Evolutionary conservation across 2,329 filamentous ascomycete species (phyloP).

Genomic region (Sporothrix globosa): DNA sequence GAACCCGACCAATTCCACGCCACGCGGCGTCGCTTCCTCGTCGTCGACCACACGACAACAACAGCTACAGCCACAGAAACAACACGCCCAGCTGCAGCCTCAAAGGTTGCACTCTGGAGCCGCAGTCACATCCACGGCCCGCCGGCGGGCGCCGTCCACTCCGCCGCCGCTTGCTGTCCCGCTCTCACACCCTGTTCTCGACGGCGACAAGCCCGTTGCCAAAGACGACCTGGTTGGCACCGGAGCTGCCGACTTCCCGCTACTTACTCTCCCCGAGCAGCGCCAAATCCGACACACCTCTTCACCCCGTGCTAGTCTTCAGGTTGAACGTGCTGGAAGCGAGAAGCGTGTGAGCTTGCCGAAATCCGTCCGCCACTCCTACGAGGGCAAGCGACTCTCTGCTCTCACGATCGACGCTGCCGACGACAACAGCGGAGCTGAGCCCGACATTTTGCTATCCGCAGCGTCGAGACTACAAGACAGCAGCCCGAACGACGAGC

Average conservation of each 20-base stretch:
- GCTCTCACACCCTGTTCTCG: constrained; percentile 48
- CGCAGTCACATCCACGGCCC: constrained; percentile 33
- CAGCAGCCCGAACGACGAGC: not conserved
- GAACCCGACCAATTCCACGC: constrained; percentile 65
- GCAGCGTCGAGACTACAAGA: not conserved
- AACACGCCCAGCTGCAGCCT: constrained; percentile 7
- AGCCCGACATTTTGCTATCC: not conserved
- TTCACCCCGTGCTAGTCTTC: constrained; percentile 54
- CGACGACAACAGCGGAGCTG: constrained; percentile 36
- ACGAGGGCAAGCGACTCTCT: constrained; percentile 53
- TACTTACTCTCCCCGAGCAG: constrained; percentile 57
- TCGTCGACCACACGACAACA: constrained; percentile 6
- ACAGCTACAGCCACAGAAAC: not conserved
- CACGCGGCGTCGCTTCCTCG: constrained; percentile 44
- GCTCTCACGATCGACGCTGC: constrained; percentile 29
- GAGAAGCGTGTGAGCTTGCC: constrained; percentile 59
- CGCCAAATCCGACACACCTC: constrained; percentile 51
- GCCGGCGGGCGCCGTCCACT: constrained; percentile 56
- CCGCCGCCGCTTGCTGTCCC: constrained; percentile 58
- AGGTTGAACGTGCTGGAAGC: constrained; percentile 53
- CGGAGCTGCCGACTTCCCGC: constrained; percentile 54
- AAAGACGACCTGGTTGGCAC: constrained; percentile 47
- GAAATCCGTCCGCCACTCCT: constrained; percentile 56
- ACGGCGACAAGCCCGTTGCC: constrained; percentile 44
- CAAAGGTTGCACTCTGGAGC: constrained; percentile 27